A percentile compares a stretch with the other conserved stretches of the same genome.
phyloP scores from a whole-genome alignment of 2,329 filamentous ascomycete species.

The Fusarium sp. region DNA sequence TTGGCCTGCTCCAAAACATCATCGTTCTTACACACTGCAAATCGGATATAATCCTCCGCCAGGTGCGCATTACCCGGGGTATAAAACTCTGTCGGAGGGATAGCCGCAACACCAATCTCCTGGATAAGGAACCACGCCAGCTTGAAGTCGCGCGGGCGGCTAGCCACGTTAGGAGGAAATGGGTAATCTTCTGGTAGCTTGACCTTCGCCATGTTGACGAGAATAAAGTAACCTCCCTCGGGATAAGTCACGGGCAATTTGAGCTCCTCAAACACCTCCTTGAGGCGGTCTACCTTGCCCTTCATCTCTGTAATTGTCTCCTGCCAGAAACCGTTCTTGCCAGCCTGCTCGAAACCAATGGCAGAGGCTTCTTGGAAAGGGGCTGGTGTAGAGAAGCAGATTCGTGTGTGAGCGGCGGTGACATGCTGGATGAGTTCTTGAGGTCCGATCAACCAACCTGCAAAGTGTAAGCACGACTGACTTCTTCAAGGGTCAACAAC shows the following conservation, averaged over 20 bases:
- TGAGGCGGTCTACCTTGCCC: slow-evolving; percentile 87
- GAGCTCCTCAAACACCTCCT: slow-evolving; percentile 81
- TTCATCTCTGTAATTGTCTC: slow-evolving; percentile 88
- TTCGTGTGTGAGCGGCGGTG: slow-evolving; percentile 90
- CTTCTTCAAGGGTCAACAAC: rapidly evolving
- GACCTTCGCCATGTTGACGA: slow-evolving; percentile 92
- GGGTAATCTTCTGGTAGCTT: slow-evolving; percentile 84
- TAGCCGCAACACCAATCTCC: slow-evolving; percentile 94
- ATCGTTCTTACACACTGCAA: slow-evolving; percentile 97
- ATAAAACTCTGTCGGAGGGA: slow-evolving; percentile 97
- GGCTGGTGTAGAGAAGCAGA: slow-evolving; percentile 94
- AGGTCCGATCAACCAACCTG: slow-evolving; percentile 90
- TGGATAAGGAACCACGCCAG: slow-evolving; percentile 97
- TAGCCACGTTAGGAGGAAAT: slow-evolving; percentile 89
- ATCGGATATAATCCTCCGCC: slow-evolving; percentile 92
- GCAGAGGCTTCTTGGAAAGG: slow-evolving; percentile 95
- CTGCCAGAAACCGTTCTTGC: slow-evolving; percentile 88
- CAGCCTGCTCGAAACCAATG: slow-evolving; percentile 92
- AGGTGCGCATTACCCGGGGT: slow-evolving; percentile 85
- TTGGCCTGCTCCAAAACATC: slow-evolving; percentile 84
- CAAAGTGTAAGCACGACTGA: not conserved
- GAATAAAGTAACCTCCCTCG: slow-evolving; percentile 96
- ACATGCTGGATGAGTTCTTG: slow-evolving; percentile 92
- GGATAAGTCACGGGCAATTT: slow-evolving; percentile 87
- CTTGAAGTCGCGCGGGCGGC: slow-evolving; percentile 91